Evolutionary conservation across 768 basidiomycete genomes (phyloP).

Genomic region (Lactarius hengduanensis): DNA sequence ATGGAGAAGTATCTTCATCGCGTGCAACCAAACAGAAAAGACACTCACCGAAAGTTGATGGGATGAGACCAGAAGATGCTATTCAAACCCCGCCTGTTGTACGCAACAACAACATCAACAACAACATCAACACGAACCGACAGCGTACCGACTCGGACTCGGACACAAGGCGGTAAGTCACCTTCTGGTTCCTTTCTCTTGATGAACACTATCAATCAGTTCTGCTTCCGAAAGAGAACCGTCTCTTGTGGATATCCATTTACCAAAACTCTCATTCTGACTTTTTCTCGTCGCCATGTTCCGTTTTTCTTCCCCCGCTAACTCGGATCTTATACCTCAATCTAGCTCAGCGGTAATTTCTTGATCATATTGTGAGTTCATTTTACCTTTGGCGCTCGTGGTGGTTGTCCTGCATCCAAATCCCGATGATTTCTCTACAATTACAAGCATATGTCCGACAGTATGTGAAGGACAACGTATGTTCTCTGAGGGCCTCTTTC

Average conservation of each 20-base stretch:
- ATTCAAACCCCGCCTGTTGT: background rate
- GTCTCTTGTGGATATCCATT: conserved; percentile 29
- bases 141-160: no score
- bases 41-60: conserved; percentile 19
- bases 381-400: background rate
- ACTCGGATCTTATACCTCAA: background rate
- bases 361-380: conserved; percentile 16
- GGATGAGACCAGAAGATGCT: background rate
- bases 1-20: conserved; percentile 31
- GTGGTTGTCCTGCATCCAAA: background rate
- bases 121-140: background rate
- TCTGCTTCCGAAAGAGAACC: conserved; percentile 32
- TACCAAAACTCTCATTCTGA: conserved; percentile 27
- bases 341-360: background rate
- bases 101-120: background rate
- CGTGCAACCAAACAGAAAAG: background rate
- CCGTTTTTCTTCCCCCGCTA: background rate
- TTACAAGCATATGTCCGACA: conserved; percentile 33
- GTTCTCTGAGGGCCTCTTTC: conserved; percentile 29
- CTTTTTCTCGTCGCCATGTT: background rate
- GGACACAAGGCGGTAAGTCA: conserved; percentile 7
- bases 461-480: conserved; percentile 30
- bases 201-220: conserved; percentile 29
- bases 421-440: conserved; percentile 27
- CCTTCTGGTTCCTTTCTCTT: conserved; percentile 6